These are phyloP conservation scores for Diaporthe batatas DNA, from an alignment of 2,329 filamentous ascomycete genomes.

Conservation along the genomic window DNA sequence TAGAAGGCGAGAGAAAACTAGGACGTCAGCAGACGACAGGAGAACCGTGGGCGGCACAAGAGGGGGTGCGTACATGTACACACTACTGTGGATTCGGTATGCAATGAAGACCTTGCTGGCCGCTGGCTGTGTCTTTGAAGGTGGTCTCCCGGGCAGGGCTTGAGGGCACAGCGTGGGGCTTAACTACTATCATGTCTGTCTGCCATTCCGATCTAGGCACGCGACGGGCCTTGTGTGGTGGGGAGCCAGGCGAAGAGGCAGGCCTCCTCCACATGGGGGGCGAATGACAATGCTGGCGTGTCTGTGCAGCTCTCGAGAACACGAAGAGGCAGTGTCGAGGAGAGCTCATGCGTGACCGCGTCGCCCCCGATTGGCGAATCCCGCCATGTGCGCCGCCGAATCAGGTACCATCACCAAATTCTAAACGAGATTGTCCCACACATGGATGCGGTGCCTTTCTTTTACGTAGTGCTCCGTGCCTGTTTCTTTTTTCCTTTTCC, in stretches of 20 bases:
- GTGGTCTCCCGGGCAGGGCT: not conserved
- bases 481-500: not conserved
- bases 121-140: not conserved
- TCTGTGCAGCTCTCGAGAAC: slow-evolving; percentile 23
- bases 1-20: not conserved
- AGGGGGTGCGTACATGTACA: not conserved
- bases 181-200: not conserved
- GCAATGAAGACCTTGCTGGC: not conserved
- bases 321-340: slow-evolving; percentile 14
- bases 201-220: not conserved
- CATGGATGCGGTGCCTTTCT: slow-evolving; percentile 22
- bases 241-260: not conserved
- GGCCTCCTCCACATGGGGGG: not conserved
- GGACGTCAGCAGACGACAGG: not conserved
- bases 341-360: not conserved
- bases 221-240: slow-evolving; percentile 16
- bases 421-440: slow-evolving; percentile 33
- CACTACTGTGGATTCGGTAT: too few relatives aligned
- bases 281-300: not conserved
- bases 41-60: not conserved
- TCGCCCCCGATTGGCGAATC: slow-evolving; percentile 28
- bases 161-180: not conserved
- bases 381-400: slow-evolving; percentile 15
- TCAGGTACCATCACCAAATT: slow-evolving; percentile 33
- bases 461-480: not conserved